Evolutionary conservation across 169 alveolate genomes (phyloP), one percentile per base, ranked within the genome.

Genomic region (Cryptosporidium felis): DNA sequence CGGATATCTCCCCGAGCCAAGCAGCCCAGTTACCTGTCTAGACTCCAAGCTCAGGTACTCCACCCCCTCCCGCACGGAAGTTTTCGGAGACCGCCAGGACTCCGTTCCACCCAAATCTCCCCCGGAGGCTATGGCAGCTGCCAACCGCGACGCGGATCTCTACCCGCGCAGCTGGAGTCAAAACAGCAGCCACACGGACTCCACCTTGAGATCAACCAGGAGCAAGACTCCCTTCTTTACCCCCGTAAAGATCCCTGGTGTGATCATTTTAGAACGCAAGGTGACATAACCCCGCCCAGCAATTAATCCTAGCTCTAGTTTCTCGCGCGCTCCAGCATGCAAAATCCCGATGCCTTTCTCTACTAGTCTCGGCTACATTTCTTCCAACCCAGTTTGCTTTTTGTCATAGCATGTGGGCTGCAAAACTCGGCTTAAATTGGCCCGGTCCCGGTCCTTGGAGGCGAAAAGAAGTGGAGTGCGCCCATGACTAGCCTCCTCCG

Each of bases 231-330:
- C 82, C 1, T 74, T 74, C 23, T 74, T 74, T 74, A 74, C 66
- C 8, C 85, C 85, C 1, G 85, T 74, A n/a, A 74, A 74, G 23
- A 74, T 53, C 26, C 85, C 85, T 18, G 74, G 53, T 41, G 85
- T 74, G n/a, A 74, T 74, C 14, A 74, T 74, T 32, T 21, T 74
- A 45, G 85, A 74, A 38, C 46, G 85, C 5, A 74, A 74, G 56
- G 10, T 74, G n/a, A n/a, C n/a, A n/a, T n/a, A n/a, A n/a, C n/a
- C n/a, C n/a, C n/a, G n/a, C n/a, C n/a, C n/a, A n/a, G n/a, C n/a
- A n/a, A n/a, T n/a, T n/a, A n/a, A n/a, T n/a, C n/a, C n/a, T n/a
- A n/a, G n/a, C n/a, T n/a, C n/a, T n/a, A n/a, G n/a, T n/a, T n/a
- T n/a, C n/a, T n/a, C n/a, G n/a, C n/a, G n/a, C n/a, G n/a, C n/a